Evolutionary conservation across 306 rosid species (phyloP), one percentile per base, ranked within the genome.

Genomic region (Prunus mira): DNA sequence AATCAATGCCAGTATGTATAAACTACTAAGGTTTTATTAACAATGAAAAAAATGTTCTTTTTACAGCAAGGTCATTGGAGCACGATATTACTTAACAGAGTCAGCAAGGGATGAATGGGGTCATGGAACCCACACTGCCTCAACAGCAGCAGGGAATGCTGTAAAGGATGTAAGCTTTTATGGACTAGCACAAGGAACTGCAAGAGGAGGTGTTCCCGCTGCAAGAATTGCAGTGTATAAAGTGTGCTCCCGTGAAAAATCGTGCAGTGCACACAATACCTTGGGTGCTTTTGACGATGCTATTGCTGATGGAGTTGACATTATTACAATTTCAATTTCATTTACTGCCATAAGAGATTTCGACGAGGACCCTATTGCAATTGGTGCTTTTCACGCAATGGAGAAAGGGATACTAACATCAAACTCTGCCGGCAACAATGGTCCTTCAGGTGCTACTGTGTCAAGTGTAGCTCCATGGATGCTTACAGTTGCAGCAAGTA

Each of bases 281-380:
- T 77, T 82, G 28, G 78, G 86, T 19, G 81, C 86, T 56, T 80
- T 78, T 50, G 87, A 84, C 46, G 88, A 82, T 47, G 87, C 88
- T 12, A 82, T 86, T 12, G 86, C 87, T 6, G 87, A 87, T 60
- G 86, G 90, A 12, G 89, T 86, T 8, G 81, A 80, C 65, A 27
- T 86, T 14, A 74, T 90, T 18, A 55, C 87, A 0, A 18, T 79
- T 17, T 90, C 95, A 12, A 0, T 87, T 0, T 87, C 81, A 17
- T 0, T 0, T 3, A 0, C 0, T 7, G 0, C 2, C 0, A 12
- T 66, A 8, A 0, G 0, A 1, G 19, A 6, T 0, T 78, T 81
- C 2, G 24, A 13, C 0, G 3, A 14, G 1, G 89, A 85, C 46
- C 1, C 62, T 34, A 34, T 34, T 34, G 41, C 41, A 0, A 34